These are phyloP conservation scores for Termitomyces sp. DNA, from an alignment of 768 basidiomycete species.

Conservation along the genomic window DNA sequence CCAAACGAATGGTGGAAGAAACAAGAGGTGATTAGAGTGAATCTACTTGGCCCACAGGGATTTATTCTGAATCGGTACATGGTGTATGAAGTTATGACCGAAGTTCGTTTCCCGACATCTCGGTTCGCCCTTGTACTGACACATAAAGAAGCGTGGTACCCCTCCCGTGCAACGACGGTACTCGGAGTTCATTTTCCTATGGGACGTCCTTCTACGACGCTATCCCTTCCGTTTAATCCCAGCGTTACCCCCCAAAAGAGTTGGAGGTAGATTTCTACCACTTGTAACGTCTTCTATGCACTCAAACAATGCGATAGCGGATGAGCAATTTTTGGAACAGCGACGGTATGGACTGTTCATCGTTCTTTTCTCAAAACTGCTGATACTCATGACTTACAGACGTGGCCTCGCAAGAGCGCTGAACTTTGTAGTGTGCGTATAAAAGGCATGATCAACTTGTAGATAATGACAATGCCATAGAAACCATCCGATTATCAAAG, in stretches of 20 bases:
- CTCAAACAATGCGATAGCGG: slow-evolving; percentile 40
- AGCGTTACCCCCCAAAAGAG: slow-evolving; percentile 83
- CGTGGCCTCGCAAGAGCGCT: slow-evolving; percentile 78
- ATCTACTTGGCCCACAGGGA: slow-evolving; percentile 81
- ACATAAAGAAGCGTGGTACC: slow-evolving; percentile 38
- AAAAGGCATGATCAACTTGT: neutral
- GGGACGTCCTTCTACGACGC: slow-evolving; percentile 78
- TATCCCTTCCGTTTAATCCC: slow-evolving; percentile 94
- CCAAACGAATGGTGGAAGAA: slow-evolving; percentile 86
- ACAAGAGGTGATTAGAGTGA: slow-evolving; percentile 66
- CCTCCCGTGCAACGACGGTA: slow-evolving; percentile 79
- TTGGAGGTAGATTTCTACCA: slow-evolving; percentile 64
- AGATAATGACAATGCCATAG: slow-evolving; percentile 25
- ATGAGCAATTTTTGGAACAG: slow-evolving; percentile 88
- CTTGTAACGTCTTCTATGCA: slow-evolving; percentile 2
- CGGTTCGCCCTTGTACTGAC: slow-evolving; percentile 3
- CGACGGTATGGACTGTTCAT: slow-evolving; percentile 45
- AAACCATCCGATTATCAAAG: slow-evolving; percentile 89
- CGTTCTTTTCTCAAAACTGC: neutral
- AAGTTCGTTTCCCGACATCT: slow-evolving; percentile 42
- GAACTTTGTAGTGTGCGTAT: slow-evolving; percentile 64
- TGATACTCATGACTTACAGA: slow-evolving; percentile 29
- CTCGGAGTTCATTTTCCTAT: slow-evolving; percentile 88
- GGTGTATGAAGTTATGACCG: slow-evolving; percentile 75
- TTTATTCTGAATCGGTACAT: slow-evolving; percentile 87